phyloP scores from a whole-genome alignment of 2,329 filamentous ascomycete species.

The Fusarium setosum region DNA sequence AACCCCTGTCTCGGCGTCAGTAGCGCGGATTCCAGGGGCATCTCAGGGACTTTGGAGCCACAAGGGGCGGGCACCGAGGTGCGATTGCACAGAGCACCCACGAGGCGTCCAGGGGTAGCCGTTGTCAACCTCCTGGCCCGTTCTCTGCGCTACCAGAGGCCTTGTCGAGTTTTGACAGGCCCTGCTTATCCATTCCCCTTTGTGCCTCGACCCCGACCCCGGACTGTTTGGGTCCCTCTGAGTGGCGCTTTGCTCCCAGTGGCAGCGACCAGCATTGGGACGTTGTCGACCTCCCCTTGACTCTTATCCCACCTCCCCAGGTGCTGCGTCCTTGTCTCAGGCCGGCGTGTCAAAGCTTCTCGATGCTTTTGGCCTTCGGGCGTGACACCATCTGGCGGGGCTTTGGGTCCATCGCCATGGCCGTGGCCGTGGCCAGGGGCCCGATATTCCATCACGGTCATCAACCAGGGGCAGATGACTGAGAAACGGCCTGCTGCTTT shows the following conservation, averaged over 20 bases:
- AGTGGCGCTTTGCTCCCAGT: conserved; percentile 28
- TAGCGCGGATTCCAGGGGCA: conserved; percentile 30
- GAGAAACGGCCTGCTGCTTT: conserved; percentile 34
- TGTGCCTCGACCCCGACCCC: conserved; percentile 33
- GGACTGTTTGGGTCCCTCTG: conserved; percentile 21
- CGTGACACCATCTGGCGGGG: conserved; percentile 31
- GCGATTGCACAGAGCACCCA: conserved; percentile 24
- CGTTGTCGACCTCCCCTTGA: conserved; percentile 27
- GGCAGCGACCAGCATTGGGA: conserved; percentile 20
- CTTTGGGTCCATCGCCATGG: conserved; percentile 18
- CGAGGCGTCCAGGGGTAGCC: conserved; percentile 28
- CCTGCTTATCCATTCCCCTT: conserved; percentile 39
- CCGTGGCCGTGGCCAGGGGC: conserved; percentile 20
- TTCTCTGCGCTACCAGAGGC: conserved; percentile 13
- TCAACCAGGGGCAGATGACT: conserved; percentile 34
- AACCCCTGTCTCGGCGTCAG: conserved; percentile 26
- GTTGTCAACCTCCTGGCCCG: conserved; percentile 28
- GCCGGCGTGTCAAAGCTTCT: conserved; percentile 36
- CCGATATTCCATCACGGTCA: conserved; percentile 28
- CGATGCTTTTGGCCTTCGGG: conserved; percentile 33
- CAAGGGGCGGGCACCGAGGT: conserved; percentile 14
- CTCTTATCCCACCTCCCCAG: conserved; percentile 18
- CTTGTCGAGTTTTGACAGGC: conserved; percentile 33
- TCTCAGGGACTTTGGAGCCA: conserved; percentile 6
- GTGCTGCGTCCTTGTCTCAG: conserved; percentile 34